A percentile compares a stretch with the other conserved stretches of the same genome.
Evolutionary conservation across 305 asterid genomes (phyloP).

Genomic region (Fraxinus angustifolia): DNA sequence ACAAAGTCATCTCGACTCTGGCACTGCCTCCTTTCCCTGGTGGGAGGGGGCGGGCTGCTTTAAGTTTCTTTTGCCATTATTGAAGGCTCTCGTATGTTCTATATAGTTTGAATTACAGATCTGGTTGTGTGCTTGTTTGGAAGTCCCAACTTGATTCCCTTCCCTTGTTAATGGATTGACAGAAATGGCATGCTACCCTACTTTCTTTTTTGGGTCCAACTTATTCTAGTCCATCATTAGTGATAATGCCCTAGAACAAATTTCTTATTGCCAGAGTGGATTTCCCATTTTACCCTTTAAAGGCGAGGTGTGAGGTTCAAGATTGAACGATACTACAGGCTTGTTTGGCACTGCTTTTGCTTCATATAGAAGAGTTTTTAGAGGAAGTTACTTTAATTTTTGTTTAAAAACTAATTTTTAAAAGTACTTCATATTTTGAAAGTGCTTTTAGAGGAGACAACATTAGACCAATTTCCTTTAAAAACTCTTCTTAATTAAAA

Average conservation of each 20-base stretch:
- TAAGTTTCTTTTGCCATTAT: not conserved
- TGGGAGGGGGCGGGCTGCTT: not conserved
- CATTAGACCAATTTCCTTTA: not conserved
- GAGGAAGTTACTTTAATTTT: too few relatives aligned
- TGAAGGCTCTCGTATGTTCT: not conserved
- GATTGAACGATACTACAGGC: not conserved
- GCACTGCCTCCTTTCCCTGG: not conserved
- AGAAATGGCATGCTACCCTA: not conserved
- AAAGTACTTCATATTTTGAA: not conserved
- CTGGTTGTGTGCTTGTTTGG: not conserved
- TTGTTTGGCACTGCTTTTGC: not conserved
- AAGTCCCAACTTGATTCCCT: not conserved
- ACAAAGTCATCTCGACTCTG: not conserved
- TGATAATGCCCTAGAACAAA: not conserved
- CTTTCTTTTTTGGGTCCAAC: not conserved
- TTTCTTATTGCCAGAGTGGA: not conserved
- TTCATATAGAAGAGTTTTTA: not conserved
- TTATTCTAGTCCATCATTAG: not conserved
- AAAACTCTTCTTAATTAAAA: too few relatives aligned
- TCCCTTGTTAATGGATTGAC: not conserved
- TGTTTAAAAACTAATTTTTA: not conserved
- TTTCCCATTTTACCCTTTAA: not conserved
- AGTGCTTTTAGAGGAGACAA: not conserved
- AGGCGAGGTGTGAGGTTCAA: not conserved
- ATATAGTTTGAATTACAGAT: not conserved